A percentile compares a stretch with the other conserved stretches of the same genome.
These are phyloP conservation scores for Bisporella sp. DNA, from an alignment of 2,329 filamentous ascomycete genomes.

Conservation along the genomic window DNA sequence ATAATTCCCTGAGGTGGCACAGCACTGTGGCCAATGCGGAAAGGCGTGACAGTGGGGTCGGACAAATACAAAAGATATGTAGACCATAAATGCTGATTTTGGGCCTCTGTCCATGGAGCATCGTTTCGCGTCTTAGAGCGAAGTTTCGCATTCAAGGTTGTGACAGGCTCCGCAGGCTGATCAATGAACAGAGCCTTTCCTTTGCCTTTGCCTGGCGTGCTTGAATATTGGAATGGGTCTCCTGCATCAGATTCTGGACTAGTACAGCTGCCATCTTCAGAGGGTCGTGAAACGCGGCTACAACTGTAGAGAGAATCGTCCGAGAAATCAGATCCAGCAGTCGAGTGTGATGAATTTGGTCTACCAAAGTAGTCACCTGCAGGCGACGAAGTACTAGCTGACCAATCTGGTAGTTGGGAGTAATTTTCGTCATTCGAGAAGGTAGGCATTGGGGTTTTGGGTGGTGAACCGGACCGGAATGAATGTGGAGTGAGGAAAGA, in stretches of 20 bases:
- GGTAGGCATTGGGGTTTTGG: conserved; percentile 49
- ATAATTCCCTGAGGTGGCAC: conserved; percentile 61
- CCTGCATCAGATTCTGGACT: conserved; percentile 41
- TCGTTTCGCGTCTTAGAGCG: conserved; percentile 27
- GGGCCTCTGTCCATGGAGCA: conserved; percentile 56
- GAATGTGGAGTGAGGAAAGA: conserved; percentile 17
- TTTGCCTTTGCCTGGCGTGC: conserved; percentile 17
- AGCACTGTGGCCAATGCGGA: conserved; percentile 55
- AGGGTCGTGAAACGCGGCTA: conserved; percentile 48
- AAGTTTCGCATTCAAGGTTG: conserved; percentile 17
- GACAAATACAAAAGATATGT: conserved; percentile 59
- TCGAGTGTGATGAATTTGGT: conserved; percentile 22
- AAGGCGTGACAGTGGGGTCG: conserved; percentile 60
- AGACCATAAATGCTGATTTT: conserved; percentile 60
- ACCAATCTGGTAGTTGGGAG: conserved; percentile 22
- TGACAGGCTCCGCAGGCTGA: neutral
- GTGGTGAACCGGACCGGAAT: conserved; percentile 34
- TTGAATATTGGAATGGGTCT: conserved; percentile 28
- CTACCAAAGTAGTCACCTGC: conserved; percentile 17
- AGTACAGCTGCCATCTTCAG: conserved; percentile 48
- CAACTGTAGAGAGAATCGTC: conserved; percentile 49
- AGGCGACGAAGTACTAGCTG: conserved; percentile 15
- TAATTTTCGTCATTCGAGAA: conserved; percentile 9
- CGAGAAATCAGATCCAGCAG: conserved; percentile 43
- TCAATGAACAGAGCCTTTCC: conserved; percentile 8